A percentile compares a stretch with the other conserved stretches of the same genome.
Evolutionary conservation across 257 asterid species (phyloP).

Genomic region (Rubia yunnanensis): DNA sequence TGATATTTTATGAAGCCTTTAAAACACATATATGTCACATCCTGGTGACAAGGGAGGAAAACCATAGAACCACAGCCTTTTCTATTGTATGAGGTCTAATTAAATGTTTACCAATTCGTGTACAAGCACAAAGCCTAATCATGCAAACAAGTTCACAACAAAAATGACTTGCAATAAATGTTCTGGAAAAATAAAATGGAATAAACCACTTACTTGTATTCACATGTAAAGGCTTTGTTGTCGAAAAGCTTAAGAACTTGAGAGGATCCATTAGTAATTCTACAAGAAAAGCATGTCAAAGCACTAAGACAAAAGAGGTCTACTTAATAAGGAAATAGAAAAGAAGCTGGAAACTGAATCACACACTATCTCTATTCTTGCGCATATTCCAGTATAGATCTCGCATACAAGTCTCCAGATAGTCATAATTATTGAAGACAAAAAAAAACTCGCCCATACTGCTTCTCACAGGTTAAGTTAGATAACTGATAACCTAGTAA

Average conservation of each 20-base stretch:
- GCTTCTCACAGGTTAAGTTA: too few relatives aligned
- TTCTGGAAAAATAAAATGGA: neutral
- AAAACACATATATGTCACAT: neutral
- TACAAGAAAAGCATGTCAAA: slow-evolving; percentile 25
- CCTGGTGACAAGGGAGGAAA: neutral
- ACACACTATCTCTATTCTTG: neutral
- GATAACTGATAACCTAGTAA: too few relatives aligned
- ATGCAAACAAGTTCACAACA: neutral
- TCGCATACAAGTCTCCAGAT: neutral
- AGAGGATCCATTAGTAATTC: slow-evolving; percentile 70
- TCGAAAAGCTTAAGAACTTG: slow-evolving; percentile 64
- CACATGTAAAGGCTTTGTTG: slow-evolving; percentile 72
- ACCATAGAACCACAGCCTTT: neutral
- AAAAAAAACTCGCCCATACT: neutral
- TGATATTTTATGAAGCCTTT: neutral
- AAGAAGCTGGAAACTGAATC: neutral
- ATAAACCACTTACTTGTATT: slow-evolving; percentile 54
- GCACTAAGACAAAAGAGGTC: slow-evolving; percentile 12
- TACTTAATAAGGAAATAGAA: slow-evolving; percentile 8
- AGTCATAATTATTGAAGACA: neutral
- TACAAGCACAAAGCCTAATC: neutral
- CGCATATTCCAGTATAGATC: neutral
- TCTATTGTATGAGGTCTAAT: neutral
- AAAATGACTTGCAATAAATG: slow-evolving; percentile 1
- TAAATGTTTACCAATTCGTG: neutral